Base-by-base conservation (phyloP, 225 moss, liverwort and hornwort species). In the Antitrichia curtipendula region DNA sequence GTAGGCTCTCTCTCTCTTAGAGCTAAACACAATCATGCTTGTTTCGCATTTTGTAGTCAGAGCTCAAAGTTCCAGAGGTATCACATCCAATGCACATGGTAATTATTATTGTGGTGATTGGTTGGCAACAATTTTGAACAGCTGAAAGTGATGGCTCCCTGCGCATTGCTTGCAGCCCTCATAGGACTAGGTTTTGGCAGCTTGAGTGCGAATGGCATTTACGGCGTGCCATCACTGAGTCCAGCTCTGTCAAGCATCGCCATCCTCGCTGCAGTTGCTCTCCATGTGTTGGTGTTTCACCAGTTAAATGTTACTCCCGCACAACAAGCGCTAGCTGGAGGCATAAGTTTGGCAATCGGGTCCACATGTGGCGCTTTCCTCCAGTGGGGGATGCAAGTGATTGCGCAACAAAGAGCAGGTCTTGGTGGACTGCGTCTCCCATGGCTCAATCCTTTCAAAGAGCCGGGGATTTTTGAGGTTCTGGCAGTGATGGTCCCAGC, bases 91-190 rank as follows among this genome's bases (percentile, higher is more conserved):
- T 85, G 71, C 89, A 85, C 57, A 82, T 80, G 86, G 89, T 93
- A 90, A 90, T 91, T 68, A 64, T 84, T n/a, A 53, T 84, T 86
- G 93, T 92, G 92, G 88, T 88, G 89, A 88, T 91, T 74, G 82
- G 61, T 80, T 88, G 90, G 86, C 81, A 56, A 85, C 71, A 41
- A 86, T 86, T 84, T 90, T 53, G 77, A 85, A 54, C 95, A 99
- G 98, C 93, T 99, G 56, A 97, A 93, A 94, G 90, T 97, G 86
- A 99, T 99, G 98, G 95, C 98, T 92, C 98, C 98, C 86, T 99
- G 96, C 95, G 94, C 95, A 88, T 91, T 97, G 90, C 94, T 99
- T 92, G 92, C 92, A 92, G 92, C 92, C 89, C 92, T 90, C 47
- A 88, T 92, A 84, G 92, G 92, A 90, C 84, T 91, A 87, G 96